These are phyloP conservation scores for Aspergillus felis DNA, from an alignment of 2,329 filamentous ascomycete species.

Conservation along the genomic window DNA sequence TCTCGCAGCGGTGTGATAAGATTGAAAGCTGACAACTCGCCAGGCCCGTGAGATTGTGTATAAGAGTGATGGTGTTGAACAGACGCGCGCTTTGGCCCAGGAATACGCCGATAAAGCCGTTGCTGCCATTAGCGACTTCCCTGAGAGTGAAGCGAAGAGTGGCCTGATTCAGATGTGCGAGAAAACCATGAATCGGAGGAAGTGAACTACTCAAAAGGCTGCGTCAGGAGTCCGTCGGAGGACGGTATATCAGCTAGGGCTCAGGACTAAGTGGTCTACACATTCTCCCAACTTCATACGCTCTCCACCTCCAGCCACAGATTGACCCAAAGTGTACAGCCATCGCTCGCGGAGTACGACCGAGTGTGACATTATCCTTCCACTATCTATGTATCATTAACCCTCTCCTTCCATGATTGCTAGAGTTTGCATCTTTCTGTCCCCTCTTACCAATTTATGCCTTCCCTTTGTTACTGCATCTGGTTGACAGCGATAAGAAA, in stretches of 20 bases:
- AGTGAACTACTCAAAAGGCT: slow-evolving; percentile 48
- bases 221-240: neutral
- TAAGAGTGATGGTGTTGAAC: slow-evolving; percentile 80
- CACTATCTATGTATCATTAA: neutral
- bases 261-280: neutral
- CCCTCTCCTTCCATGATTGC: neutral
- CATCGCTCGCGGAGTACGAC: neutral
- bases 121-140: slow-evolving; percentile 76
- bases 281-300: neutral
- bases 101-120: slow-evolving; percentile 88
- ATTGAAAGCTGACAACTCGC: neutral
- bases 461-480: neutral
- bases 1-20: neutral
- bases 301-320: neutral
- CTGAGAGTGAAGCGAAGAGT: slow-evolving; percentile 89
- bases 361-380: neutral
- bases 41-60: slow-evolving; percentile 85
- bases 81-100: slow-evolving; percentile 84
- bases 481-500: neutral
- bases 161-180: slow-evolving; percentile 90
- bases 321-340: neutral
- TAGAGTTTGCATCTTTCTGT: neutral
- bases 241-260: neutral
- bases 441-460: neutral
- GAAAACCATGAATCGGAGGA: slow-evolving; percentile 84